Base-by-base conservation (phyloP, 345 rosid genomes). In the Rhodamnia argentea region DNA sequence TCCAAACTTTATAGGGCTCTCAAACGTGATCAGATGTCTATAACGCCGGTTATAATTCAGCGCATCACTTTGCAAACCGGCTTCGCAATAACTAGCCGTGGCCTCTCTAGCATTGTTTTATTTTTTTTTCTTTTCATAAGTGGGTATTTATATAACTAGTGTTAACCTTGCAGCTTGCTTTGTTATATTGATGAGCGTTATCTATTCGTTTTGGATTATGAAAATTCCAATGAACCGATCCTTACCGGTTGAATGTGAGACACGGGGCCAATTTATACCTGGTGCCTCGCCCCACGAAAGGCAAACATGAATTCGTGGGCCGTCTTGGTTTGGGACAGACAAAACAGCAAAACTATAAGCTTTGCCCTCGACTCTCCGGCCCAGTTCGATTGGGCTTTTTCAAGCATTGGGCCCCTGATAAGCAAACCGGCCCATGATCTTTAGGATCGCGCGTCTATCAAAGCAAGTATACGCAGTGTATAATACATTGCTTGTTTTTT, bases 61-160 rank as follows among this genome's bases (percentile, higher is more conserved):
- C 24, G 18, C 24, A 5, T 32, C 6, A 16, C 24, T 1, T 32
- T 5, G 13, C 1, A 0, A 64, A 64, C 20, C 13, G 13, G 1
- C 7, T 32, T 64, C 1, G 0, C 1, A 0, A 32, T 16, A 16
- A 1, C 24, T 32, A 16, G 13, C 78, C 6, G 0, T 27, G 29
- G 40, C 24, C 24, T 64, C 24, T 64, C 13, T 0, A 32, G 44
- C 6, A 10, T 64, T 18, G 44, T 64, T 64, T 11, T 64, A 7
- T 64, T 64, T 8, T 47, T 47, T 2, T 42, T 42, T 64, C 7
- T 47, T 47, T 8, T 42, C 6, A 29, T 32, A 64, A 29, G 16
- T 32, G 24, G 12, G 12, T 64, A 32, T 32, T 29, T 32, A 64
- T 2, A 9, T 4, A 8, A 42, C 76, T 29, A 64, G 23, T 16